Conservation (phyloP, 805 yeast species). For the Candida cerambycidarum region DNA sequence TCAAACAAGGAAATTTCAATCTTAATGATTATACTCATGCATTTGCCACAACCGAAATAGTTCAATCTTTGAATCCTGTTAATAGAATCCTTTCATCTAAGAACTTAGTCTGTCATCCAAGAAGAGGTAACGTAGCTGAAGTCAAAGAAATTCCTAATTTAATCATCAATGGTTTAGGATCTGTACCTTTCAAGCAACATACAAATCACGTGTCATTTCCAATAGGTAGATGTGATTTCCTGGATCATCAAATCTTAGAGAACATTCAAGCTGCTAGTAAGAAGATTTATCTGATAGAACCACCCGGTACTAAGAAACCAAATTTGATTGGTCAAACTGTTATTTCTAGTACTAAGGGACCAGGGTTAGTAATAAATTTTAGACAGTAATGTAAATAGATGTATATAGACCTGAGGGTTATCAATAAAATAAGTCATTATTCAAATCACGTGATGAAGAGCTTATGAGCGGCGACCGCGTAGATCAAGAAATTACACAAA, state of each 20-base stretch:
- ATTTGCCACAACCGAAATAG: constrained; percentile 83
- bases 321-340: constrained; percentile 68
- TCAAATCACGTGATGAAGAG: too few relatives aligned
- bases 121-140: constrained; percentile 72
- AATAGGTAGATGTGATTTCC: constrained; percentile 73
- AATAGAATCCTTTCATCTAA: constrained; percentile 86
- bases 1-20: constrained; percentile 49
- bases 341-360: constrained; percentile 72
- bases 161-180: constrained; percentile 58
- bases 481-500: neutral
- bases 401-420: too few relatives aligned
- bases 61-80: constrained; percentile 56
- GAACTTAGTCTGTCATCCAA: constrained; percentile 84
- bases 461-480: too few relatives aligned
- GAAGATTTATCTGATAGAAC: constrained; percentile 55
- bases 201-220: constrained; percentile 61
- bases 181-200: constrained; percentile 76
- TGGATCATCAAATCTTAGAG: constrained; percentile 70
- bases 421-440: too few relatives aligned
- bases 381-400: constrained; percentile 14
- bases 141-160: constrained; percentile 58
- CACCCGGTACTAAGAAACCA: constrained; percentile 66
- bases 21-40: constrained; percentile 65
- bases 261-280: constrained; percentile 68
- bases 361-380: constrained; percentile 65